Percentiles rank a stretch among this genome's conserved stretches.
Evolutionary conservation across 768 basidiomycete species (phyloP).

Genomic region (Lactifluus volemus): DNA sequence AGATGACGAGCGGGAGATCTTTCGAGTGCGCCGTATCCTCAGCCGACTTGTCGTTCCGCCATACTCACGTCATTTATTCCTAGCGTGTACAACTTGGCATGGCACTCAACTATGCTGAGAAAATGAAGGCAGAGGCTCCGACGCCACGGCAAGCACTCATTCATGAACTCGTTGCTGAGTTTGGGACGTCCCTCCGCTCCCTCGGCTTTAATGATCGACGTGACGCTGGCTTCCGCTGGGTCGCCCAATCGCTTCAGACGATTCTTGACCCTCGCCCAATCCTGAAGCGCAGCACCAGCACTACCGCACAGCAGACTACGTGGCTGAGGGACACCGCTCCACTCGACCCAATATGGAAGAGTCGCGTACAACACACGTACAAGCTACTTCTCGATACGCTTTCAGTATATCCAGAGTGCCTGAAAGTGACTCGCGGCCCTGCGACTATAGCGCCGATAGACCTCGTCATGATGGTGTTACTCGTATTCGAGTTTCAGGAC

Average conservation of each 20-base stretch:
- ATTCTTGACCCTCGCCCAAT: no score
- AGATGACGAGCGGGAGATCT: slow-evolving; percentile 27
- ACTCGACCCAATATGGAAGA: no score
- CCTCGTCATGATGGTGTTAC: no score
- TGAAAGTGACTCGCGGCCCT: no score
- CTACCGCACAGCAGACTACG: no score
- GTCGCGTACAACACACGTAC: no score
- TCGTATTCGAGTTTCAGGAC: no score
- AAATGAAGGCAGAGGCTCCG: slow-evolving; percentile 23
- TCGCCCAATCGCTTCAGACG: slow-evolving; percentile 31
- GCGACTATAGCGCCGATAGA: no score
- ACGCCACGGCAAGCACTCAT: slow-evolving; percentile 22
- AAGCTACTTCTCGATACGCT: no score
- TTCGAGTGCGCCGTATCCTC: slow-evolving; percentile 22
- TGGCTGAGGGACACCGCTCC: no score
- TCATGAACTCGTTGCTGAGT: slow-evolving; percentile 17
- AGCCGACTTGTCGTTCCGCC: background rate
- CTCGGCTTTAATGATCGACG: slow-evolving; percentile 45
- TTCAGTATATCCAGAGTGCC: no score
- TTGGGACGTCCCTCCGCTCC: slow-evolving; percentile 16
- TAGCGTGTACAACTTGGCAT: slow-evolving; percentile 26
- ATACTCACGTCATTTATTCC: background rate
- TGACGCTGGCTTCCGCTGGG: slow-evolving; percentile 50
- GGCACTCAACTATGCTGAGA: slow-evolving; percentile 24
- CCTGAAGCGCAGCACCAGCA: no score